These are phyloP conservation scores for Kazachstania sp. DNA, from an alignment of 1,139 yeast species.

Conservation along the genomic window DNA sequence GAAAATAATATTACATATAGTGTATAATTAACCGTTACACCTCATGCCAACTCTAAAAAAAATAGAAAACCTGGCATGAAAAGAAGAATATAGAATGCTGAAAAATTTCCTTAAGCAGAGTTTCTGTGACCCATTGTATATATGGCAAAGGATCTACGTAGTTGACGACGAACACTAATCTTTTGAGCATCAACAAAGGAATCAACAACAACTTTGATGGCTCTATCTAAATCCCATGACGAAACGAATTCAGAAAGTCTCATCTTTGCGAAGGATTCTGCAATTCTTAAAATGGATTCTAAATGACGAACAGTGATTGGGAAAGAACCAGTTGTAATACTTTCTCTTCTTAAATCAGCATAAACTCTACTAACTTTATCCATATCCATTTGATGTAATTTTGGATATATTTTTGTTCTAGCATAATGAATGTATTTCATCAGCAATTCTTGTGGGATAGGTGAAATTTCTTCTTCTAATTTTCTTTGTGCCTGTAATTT, in stretches of 20 bases:
- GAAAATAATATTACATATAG: neutral
- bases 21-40: neutral
- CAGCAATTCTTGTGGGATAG: conserved; percentile 75
- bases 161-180: conserved; percentile 77
- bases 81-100: too few relatives aligned
- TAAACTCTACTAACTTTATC: conserved; percentile 88
- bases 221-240: conserved; percentile 77
- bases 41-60: neutral
- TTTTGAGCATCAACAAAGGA: conserved; percentile 96
- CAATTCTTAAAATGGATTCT: conserved; percentile 85
- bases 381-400: conserved; percentile 84
- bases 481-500: conserved; percentile 40
- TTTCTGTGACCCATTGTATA: conserved; percentile 42
- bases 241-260: conserved; percentile 85
- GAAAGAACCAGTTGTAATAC: conserved; percentile 86
- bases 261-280: conserved; percentile 96
- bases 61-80: neutral
- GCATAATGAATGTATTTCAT: conserved; percentile 88
- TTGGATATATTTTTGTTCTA: conserved; percentile 69
- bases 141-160: conserved; percentile 81
- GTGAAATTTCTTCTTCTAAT: conserved; percentile 66
- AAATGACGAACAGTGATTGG: conserved; percentile 97
- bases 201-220: conserved; percentile 84
- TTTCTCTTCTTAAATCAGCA: conserved; percentile 87
- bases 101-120: neutral